Percentiles rank a stretch among this genome's conserved stretches.
These are phyloP conservation scores for Penicillium sp. DNA, from an alignment of 2,329 filamentous ascomycete genomes.

Conservation along the genomic window DNA sequence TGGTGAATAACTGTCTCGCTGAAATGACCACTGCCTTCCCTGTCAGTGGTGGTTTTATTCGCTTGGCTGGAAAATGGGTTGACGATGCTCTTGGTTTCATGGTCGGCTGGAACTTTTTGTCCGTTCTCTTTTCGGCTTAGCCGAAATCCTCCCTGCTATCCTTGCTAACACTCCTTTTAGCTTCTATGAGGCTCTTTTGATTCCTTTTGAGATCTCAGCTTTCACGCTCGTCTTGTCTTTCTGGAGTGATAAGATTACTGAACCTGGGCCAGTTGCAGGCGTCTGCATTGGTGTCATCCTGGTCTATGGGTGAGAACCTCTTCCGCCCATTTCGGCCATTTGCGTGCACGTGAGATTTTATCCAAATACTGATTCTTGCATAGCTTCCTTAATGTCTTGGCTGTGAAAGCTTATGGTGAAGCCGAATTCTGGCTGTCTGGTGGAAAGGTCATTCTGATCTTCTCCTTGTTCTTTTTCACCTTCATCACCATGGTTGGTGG, in stretches of 20 bases:
- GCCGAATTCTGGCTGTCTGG: conserved; percentile 50
- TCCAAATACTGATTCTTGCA: not conserved
- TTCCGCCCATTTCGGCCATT: not conserved
- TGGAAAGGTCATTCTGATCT: conserved; percentile 67
- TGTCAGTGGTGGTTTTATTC: conserved; percentile 44
- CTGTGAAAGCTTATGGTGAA: conserved; percentile 69
- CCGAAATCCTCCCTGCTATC: not conserved
- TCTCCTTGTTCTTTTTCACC: conserved; percentile 69
- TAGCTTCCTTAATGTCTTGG: conserved; percentile 64
- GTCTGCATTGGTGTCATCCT: conserved; percentile 32
- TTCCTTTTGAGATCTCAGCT: conserved; percentile 46
- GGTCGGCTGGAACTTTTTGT: conserved; percentile 51
- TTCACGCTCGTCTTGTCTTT: conserved; percentile 44
- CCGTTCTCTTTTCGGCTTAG: conserved; percentile 1
- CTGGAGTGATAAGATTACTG: conserved; percentile 34
- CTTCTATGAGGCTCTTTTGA: conserved; percentile 43
- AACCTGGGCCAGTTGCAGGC: conserved; percentile 35
- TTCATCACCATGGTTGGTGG: conserved; percentile 79
- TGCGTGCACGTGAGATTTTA: not conserved
- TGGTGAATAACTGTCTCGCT: conserved; percentile 44
- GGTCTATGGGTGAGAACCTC: conserved; percentile 26
- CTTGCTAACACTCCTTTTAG: conserved; percentile 9
- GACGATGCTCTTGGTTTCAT: conserved; percentile 49
- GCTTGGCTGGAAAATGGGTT: conserved; percentile 46
- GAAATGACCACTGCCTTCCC: conserved; percentile 49